Conservation (phyloP, 78 protist genomes). For the Cavenderia fasciculata region DNA sequence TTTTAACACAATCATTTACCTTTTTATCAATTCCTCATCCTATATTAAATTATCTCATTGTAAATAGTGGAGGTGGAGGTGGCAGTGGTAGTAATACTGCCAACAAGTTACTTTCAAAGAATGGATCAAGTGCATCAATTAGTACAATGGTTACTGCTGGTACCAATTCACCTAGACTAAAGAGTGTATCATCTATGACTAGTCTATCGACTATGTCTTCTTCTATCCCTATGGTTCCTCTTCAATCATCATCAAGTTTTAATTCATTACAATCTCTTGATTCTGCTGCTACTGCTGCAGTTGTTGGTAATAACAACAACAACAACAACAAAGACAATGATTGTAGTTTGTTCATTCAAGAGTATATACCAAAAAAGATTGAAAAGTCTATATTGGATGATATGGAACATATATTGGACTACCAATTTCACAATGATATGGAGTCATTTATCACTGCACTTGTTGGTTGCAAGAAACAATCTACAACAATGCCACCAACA, state of each 20-base stretch:
- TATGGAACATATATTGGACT: slow-evolving; percentile 5
- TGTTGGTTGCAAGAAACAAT: not conserved
- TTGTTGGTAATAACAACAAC: not conserved
- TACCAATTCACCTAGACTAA: not conserved
- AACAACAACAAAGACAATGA: not conserved
- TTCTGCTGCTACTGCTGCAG: not conserved
- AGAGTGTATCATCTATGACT: not conserved
- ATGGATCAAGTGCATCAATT: not conserved
- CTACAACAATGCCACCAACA: not conserved
- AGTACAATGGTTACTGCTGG: not conserved
- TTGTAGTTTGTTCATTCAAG: not conserved
- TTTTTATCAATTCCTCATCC: slow-evolving; percentile 17
- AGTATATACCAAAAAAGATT: slow-evolving; percentile 1
- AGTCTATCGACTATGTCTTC: not conserved
- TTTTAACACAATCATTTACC: slow-evolving; percentile 3
- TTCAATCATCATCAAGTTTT: not conserved
- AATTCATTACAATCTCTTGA: not conserved
- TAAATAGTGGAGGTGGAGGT: not conserved
- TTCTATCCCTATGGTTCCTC: not conserved
- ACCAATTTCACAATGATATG: not conserved
- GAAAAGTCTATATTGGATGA: not conserved
- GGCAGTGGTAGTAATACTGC: not conserved
- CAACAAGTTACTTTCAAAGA: not conserved
- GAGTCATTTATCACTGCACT: not conserved
- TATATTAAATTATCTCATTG: slow-evolving; percentile 6